Conservation (phyloP, 164 flowering plant genomes). For the Vitis cinerea region DNA sequence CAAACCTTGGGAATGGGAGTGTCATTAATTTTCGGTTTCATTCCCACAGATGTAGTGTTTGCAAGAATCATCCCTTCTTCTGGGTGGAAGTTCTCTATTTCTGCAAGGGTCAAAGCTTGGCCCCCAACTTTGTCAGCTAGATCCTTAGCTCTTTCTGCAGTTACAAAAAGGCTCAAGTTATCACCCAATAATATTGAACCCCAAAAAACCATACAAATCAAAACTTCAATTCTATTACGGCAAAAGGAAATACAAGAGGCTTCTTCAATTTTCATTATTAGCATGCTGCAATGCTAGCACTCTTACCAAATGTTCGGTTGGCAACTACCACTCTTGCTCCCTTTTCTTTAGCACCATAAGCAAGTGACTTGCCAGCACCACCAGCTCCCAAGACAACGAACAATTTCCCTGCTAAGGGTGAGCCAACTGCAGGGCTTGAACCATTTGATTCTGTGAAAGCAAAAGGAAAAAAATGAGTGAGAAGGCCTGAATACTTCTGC, state of each 20-base stretch:
- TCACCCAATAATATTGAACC: too few species aligned
- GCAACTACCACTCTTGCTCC: slow-evolving; percentile 86
- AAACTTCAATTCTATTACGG: too few species aligned
- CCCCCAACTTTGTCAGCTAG: slow-evolving; percentile 66
- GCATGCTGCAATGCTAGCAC: slow-evolving; percentile 1
- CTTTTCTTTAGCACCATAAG: slow-evolving; percentile 82
- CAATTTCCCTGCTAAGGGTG: slow-evolving; percentile 68
- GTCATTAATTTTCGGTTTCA: slow-evolving; percentile 63
- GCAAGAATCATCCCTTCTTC: slow-evolving; percentile 76
- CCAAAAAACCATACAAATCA: too few species aligned
- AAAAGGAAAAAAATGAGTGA: not conserved
- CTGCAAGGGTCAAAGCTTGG: slow-evolving; percentile 53
- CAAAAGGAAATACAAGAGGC: too few species aligned
- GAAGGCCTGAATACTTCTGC: not conserved
- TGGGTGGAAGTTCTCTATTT: slow-evolving; percentile 49
- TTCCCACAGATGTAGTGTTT: slow-evolving; percentile 71
- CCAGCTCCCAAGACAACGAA: slow-evolving; percentile 89
- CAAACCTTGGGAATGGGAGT: slow-evolving; percentile 71
- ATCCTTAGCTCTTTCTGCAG: slow-evolving; percentile 62
- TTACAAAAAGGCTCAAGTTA: not conserved
- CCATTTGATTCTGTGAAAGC: slow-evolving; percentile 32
- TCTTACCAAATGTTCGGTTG: slow-evolving; percentile 67
- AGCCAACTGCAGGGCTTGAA: slow-evolving; percentile 21
- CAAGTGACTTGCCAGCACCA: slow-evolving; percentile 90
- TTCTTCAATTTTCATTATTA: not conserved